Base-by-base conservation (phyloP, 352 stramenopile genomes). In the Aphanomyces cochlioides region DNA sequence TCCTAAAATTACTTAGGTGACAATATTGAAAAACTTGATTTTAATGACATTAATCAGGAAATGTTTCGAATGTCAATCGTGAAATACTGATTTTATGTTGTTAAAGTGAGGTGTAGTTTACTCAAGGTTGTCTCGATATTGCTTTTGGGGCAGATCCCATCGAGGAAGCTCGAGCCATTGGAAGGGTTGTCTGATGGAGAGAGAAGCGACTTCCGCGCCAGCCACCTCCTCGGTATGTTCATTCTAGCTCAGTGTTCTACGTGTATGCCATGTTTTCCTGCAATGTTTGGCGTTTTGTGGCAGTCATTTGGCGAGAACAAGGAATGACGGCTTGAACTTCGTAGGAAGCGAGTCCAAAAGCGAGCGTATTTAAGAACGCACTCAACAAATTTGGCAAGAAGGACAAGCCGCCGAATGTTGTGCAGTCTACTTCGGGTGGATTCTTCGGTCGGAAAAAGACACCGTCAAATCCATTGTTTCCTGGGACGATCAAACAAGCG, bases 381-480 rank as follows among this genome's bases (percentile, higher is more conserved):
- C 74, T 93, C 59, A 83, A 93, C 75, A 93, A 93, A 61, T 90
- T 93, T 56, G 63, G 73, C n/a, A 80, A 88, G 66, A 93, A 92
- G 75, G 87, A 92, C 59, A 89, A 93, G 67, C 19, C 36, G 75
- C 89, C 36, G 73, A 80, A 17, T 72, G 72, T 47, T 57, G 64
- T 12, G 69, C 73, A 48, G 59, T 88, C 64, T 19, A 79, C 80
- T 6, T 85, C 83, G 2, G 84, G 78, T 4, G 76, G 86, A 15
- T 93, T 93, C 70, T 93, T 93, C 66, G 89, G 83, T 3, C 75
- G 84, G 7, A 67, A 66, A 38, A 72, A 72, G 41, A 17, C 50
- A 36, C 19, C 5, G 13, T 58, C 53, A 36, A 63, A 19, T 10
- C 77, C 88, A 53, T 71, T 82, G 28, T 66, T 92, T 3, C 84